Percentiles rank a stretch among this genome's conserved stretches.
These are phyloP conservation scores for Spathaspora arborariae DNA, from an alignment of 805 yeast species.

Conservation along the genomic window DNA sequence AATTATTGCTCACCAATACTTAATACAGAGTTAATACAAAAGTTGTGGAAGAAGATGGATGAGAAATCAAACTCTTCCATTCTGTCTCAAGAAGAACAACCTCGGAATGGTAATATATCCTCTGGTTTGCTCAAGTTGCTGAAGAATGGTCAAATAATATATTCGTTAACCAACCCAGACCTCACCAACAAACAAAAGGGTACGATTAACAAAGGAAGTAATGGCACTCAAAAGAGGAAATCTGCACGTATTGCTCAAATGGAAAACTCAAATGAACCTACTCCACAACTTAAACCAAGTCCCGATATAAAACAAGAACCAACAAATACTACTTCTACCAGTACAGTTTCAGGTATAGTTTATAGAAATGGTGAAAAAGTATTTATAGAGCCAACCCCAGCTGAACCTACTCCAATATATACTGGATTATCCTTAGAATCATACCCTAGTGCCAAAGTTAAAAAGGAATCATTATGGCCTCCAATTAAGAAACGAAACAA, in stretches of 20 bases:
- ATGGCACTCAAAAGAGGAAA: conserved; percentile 3
- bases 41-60: background rate
- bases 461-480: conserved; percentile 55
- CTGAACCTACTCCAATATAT: conserved; percentile 52
- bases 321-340: background rate
- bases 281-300: conserved; percentile 6
- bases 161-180: background rate
- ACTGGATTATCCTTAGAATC: conserved; percentile 73
- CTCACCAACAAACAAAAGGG: background rate
- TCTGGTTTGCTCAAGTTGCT: background rate
- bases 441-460: conserved; percentile 59
- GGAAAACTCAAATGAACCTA: background rate
- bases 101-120: background rate
- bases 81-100: background rate
- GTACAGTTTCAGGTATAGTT: conserved; percentile 1
- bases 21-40: background rate
- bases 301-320: conserved; percentile 6
- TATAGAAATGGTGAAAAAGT: conserved; percentile 13
- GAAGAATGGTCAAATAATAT: background rate
- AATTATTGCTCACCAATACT: background rate
- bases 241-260: conserved; percentile 3
- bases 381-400: conserved; percentile 57
- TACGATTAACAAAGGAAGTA: background rate
- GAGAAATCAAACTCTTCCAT: background rate
- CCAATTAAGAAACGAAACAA: conserved; percentile 14